Evolutionary conservation across 371 early-diverging fungal species (phyloP), one percentile per base, ranked within the genome.

Genomic region (Funneliformis caledonium): DNA sequence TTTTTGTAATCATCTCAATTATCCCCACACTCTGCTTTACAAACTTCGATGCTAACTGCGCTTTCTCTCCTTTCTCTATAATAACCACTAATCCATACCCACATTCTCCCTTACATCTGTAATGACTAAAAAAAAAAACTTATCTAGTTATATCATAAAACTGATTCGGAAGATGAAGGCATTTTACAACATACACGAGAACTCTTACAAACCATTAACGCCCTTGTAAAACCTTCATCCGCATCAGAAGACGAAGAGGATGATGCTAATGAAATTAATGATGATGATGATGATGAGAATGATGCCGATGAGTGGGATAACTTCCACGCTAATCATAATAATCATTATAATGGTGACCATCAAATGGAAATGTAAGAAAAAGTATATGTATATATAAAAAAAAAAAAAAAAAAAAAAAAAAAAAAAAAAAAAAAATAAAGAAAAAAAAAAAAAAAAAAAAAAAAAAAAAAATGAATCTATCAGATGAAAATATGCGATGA

Each of bases 141-240:
- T 6, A 82, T 72, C n/a, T 87, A 92, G 91, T 84, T 93, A 76
- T 89, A 88, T 77, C 81, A 89, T 37, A 76, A 88, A 43, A 76
- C 88, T 50, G 92, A 88, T 48, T 89, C 88, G 45, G 93, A 94
- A 72, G 94, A 95, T 81, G 88, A 90, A 80, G 91, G 88, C 26
- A 84, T 95, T 83, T 81, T 93, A 72, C 88, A 91, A 48, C 94
- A 94, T 80, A 87, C 91, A 8, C 88, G 90, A 62, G 94, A 95
- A 81, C 82, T 95, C 64, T 85, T 92, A 72, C 84, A 86, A 14
- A 83, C 83, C 19, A 90, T 93, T 70, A 87, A 89, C 67, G 80
- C 83, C 42, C 84, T 85, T 26, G 86, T 92, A 22, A 91, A 91
- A 33, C 87, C 87, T 31, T 81, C 84, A 16, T 83, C 82, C 12